Evolutionary conservation across 1,139 yeast genomes (phyloP), one percentile per base, ranked within the genome.

Genomic region (Saccharomyces hybrid): DNA sequence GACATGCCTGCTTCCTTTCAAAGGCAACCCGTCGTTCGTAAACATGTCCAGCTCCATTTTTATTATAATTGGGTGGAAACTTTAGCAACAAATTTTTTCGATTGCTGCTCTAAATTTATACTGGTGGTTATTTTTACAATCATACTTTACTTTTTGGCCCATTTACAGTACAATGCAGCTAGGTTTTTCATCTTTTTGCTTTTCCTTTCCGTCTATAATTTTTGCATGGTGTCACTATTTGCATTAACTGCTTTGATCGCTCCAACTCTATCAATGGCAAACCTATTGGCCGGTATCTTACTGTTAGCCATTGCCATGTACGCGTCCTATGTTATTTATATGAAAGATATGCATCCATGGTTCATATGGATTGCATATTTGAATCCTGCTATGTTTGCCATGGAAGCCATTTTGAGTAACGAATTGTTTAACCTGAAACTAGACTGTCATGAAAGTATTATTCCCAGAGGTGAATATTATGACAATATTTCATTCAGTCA

Each of bases 321-420:
- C 63, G 76, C 82, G 34, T 80, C 82, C 48, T 78, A 78, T 63
- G 77, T 80, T 59, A 78, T 80, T 55, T 80, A 78, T 57, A 64
- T 78, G 49, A 77, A 78, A 4, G 71, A 75, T 13, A 80, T 80
- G 83, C 81, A 74, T 55, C 80, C 80, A 46, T 80, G 83, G 83
- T 78, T 79, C 62, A 76, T 77, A 58, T 80, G 84, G 84, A 75
- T 78, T 49, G 77, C 80, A 7, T 80, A 79, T 62, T 69, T 80
- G 53, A 75, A 80, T 61, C 84, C 84, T 1, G 70, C 80, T 54
- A 70, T 73, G 54, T 80, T 78, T 58, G 77, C 76, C 7, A 79
- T 78, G 62, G 83, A 80, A 59, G 71, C 81, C 5, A 70, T 79
- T 60, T 66, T 79, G 57, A 69, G 79, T 8, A 70, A 73, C 50